These are phyloP conservation scores for Tympanopsis confertula DNA, from an alignment of 2,329 filamentous ascomycete species.

Conservation along the genomic window DNA sequence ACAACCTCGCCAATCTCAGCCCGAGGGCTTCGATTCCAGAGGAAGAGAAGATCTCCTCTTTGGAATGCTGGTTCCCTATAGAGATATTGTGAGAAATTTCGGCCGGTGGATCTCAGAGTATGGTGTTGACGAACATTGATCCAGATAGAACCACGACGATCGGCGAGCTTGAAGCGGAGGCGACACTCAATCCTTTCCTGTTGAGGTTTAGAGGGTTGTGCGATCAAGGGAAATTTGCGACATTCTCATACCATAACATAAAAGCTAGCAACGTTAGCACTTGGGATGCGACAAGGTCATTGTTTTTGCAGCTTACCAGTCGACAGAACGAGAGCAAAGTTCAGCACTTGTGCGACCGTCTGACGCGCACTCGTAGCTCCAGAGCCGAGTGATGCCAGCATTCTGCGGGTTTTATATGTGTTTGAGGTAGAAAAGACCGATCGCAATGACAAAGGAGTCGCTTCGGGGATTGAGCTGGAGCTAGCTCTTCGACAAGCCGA, in stretches of 20 bases:
- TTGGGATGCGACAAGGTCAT: constrained; percentile 6
- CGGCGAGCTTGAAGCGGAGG: constrained; percentile 45
- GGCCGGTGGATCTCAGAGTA: no score
- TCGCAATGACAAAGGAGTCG: no score
- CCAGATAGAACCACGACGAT: constrained; percentile 51
- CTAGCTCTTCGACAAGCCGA: no score
- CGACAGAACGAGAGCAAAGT: constrained; percentile 62
- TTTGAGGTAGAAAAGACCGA: no score
- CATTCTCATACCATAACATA: constrained; percentile 41
- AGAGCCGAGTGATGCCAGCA: constrained; percentile 28
- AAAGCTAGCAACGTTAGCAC: not conserved
- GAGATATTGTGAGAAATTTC: no score
- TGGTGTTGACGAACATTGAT: no score
- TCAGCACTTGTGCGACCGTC: constrained; percentile 54
- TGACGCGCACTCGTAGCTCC: constrained; percentile 51
- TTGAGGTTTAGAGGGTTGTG: constrained; percentile 57
- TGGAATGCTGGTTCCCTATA: constrained; percentile 52
- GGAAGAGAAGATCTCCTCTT: constrained; percentile 42
- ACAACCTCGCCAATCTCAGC: constrained; percentile 64
- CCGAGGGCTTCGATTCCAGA: constrained; percentile 45
- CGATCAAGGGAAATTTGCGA: constrained; percentile 53
- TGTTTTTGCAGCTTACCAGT: constrained; percentile 71
- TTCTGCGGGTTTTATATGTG: not conserved
- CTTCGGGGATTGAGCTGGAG: no score
- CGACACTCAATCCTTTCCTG: constrained; percentile 49